Evolutionary conservation across 1,139 yeast genomes (phyloP), one percentile per base, ranked within the genome.

Genomic region (Scheffersomyces quercinus): DNA sequence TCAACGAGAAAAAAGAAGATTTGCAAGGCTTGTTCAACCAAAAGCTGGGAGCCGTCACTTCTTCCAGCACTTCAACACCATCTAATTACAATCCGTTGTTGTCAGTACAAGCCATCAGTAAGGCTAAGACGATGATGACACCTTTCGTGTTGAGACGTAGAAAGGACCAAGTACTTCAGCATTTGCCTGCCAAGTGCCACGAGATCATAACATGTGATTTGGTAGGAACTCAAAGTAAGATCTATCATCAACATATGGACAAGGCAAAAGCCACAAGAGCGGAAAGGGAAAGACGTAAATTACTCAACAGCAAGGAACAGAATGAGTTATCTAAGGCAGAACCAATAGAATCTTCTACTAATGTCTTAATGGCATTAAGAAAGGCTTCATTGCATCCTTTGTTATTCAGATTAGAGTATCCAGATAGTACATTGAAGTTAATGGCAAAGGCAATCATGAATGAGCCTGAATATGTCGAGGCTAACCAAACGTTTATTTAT

Each of bases 41-140:
- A 64, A 85, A 84, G 59, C 89, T 89, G 9, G 82, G 83, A 40
- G 85, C 95, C 2, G 43, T 52, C 7, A 48, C 55, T 11, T 43
- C 55, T 3, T 41, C 51, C 11, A 41, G 49, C 10, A 26, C 40
- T 9, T 30, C 48, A 0, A 38, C 52, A 1, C 48, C 53, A 3
- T 47, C 50, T 38, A 73, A 69, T 38, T 86, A 82, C 55, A 88
- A 87, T 55, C 97, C 97, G 3, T 74, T 93, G 42, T 70, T 93
- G 38, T 89, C 98, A 0, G 85, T 85, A 52, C 96, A 93, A 65
- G 95, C 99, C 1, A 90, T 93, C 48, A 79, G 83, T 36, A 87
- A 90, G 59, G 99, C 99, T 5, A 89, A 88, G 63, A 85, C 95
- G 3, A 93, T 93, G 97, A 93, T 93, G 99, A 87, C 96, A 2